Percentiles rank a stretch among this genome's conserved stretches.
Conservation (phyloP, 805 yeast species). For the Candida lessepsii region DNA sequence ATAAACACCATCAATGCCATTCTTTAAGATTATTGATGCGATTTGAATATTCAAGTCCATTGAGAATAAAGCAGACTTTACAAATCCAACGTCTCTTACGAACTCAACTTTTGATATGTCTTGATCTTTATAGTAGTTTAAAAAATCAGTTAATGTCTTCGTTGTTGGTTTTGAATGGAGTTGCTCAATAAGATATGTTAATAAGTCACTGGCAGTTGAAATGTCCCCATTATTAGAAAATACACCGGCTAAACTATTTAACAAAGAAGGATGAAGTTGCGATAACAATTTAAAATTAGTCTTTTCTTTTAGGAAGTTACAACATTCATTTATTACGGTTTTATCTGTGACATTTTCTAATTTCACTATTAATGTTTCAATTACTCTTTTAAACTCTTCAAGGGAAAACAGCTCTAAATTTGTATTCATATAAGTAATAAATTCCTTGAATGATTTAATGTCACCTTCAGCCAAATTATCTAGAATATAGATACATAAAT, state of each 20-base stretch:
- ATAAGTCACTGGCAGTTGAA: background rate
- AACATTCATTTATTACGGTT: background rate
- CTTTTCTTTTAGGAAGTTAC: slow-evolving; percentile 1
- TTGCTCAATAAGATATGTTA: slow-evolving; percentile 5
- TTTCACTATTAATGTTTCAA: slow-evolving; percentile 3
- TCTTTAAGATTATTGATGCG: background rate
- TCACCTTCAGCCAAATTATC: background rate
- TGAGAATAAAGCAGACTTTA: slow-evolving; percentile 12
- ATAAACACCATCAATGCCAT: slow-evolving; percentile 5
- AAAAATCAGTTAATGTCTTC: slow-evolving; percentile 6
- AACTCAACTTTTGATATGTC: slow-evolving; percentile 8
- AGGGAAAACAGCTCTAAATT: background rate
- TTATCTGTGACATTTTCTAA: background rate
- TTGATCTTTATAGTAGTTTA: slow-evolving; percentile 1
- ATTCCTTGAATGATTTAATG: background rate
- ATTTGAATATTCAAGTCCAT: background rate
- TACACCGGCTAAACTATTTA: slow-evolving; percentile 1
- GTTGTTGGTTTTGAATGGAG: slow-evolving; percentile 4
- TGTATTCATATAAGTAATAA: background rate
- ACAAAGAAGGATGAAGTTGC: slow-evolving; percentile 6
- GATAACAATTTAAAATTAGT: background rate
- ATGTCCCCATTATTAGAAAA: slow-evolving; percentile 5
- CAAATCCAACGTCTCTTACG: slow-evolving; percentile 10
- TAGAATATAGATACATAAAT: background rate
- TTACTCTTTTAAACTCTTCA: slow-evolving; percentile 4